These are phyloP conservation scores for Candida suzukii DNA, from an alignment of 805 yeast species.

Conservation along the genomic window DNA sequence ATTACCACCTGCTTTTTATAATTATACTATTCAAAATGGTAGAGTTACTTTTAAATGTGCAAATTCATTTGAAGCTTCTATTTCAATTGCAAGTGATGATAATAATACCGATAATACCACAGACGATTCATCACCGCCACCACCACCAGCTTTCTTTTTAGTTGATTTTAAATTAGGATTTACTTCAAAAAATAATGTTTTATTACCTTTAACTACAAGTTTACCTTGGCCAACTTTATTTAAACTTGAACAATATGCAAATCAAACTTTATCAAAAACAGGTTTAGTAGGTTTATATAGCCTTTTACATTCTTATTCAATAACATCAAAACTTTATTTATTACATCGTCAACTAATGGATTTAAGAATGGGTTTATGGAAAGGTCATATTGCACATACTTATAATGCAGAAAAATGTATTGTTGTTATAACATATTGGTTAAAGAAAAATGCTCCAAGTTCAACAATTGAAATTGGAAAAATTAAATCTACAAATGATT, in stretches of 20 bases:
- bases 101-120: neutral
- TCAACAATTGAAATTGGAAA: slow-evolving; percentile 59
- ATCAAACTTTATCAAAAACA: slow-evolving; percentile 37
- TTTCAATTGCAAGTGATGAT: slow-evolving; percentile 66
- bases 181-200: slow-evolving; percentile 30
- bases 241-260: slow-evolving; percentile 49
- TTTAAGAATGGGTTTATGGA: slow-evolving; percentile 48
- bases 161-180: slow-evolving; percentile 70
- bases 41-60: slow-evolving; percentile 58
- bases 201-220: slow-evolving; percentile 19
- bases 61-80: slow-evolving; percentile 64
- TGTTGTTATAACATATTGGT: slow-evolving; percentile 62
- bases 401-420: slow-evolving; percentile 47
- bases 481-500: slow-evolving; percentile 32
- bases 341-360: slow-evolving; percentile 51
- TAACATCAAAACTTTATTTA: slow-evolving; percentile 56
- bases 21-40: slow-evolving; percentile 69
- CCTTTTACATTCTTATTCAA: slow-evolving; percentile 50
- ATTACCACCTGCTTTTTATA: slow-evolving; percentile 58
- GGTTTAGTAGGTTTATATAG: slow-evolving; percentile 50
- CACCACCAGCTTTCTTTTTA: slow-evolving; percentile 59
- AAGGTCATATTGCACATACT: slow-evolving; percentile 50
- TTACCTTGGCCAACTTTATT: slow-evolving; percentile 26
- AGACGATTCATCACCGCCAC: too few species aligned
- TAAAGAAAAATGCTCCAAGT: slow-evolving; percentile 38